These are phyloP conservation scores for Monosporascus sp. DNA, from an alignment of 2,329 filamentous ascomycete genomes.

Conservation along the genomic window DNA sequence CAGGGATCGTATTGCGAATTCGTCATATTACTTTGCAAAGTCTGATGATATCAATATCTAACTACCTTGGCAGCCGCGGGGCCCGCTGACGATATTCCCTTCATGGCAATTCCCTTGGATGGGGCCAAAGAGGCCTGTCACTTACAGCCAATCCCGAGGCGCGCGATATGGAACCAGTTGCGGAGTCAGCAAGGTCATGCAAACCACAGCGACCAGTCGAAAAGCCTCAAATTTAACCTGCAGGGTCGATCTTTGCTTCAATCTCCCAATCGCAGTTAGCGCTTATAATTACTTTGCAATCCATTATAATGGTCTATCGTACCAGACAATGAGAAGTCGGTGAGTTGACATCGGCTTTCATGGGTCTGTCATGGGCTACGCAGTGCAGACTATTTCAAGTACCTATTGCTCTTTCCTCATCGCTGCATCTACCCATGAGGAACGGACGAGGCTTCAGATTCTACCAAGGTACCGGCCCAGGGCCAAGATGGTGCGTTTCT, in stretches of 20 bases:
- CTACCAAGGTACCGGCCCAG: no score
- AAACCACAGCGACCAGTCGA: conserved; percentile 13
- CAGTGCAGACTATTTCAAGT: no score
- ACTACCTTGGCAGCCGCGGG: background rate
- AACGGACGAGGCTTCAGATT: no score
- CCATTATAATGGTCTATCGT: background rate
- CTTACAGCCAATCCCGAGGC: background rate
- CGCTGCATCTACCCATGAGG: no score
- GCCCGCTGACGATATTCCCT: background rate
- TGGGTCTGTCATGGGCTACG: no score
- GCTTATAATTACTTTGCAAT: background rate
- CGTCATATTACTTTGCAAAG: background rate
- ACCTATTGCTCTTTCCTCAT: no score
- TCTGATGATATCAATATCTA: background rate
- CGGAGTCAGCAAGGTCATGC: conserved; percentile 20
- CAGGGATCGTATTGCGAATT: background rate
- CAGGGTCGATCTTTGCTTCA: conserved; percentile 13
- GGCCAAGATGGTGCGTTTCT: no score
- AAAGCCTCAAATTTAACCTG: conserved; percentile 12
- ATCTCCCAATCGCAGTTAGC: background rate
- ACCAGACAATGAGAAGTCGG: no score
- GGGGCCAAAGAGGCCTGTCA: background rate
- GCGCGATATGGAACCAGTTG: conserved; percentile 5
- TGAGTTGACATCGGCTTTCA: no score
- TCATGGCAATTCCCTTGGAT: background rate